Conservation (phyloP, 176 grass and related monocot species). For the Lolium multiflorum region DNA sequence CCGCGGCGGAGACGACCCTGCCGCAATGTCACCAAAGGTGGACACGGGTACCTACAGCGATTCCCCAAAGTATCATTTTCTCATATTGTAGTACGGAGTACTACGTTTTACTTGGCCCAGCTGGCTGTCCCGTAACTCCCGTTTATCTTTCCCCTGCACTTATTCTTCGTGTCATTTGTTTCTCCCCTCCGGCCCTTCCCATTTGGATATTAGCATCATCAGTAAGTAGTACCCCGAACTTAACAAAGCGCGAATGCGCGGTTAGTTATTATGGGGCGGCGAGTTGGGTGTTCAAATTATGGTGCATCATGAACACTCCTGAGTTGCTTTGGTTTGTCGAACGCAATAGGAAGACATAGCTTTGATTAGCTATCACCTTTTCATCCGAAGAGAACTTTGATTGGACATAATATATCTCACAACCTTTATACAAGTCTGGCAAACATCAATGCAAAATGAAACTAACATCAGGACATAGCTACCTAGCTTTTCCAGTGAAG, state of each 20-base stretch:
- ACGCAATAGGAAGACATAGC: too few species aligned
- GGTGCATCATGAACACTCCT: too few species aligned
- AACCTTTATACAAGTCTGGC: too few species aligned
- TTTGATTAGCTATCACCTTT: too few species aligned
- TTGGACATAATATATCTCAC: too few species aligned
- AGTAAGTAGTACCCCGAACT: background rate
- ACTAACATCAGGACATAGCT: too few species aligned
- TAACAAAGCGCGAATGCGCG: background rate
- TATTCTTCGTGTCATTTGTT: background rate
- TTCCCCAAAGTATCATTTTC: constrained; percentile 25
- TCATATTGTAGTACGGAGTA: background rate
- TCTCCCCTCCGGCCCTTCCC: background rate
- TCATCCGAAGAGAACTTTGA: too few species aligned
- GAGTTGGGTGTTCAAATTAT: too few species aligned
- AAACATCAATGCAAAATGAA: too few species aligned
- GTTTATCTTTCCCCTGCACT: background rate
- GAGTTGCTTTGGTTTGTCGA: too few species aligned
- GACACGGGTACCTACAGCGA: background rate
- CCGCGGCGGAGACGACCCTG: background rate
- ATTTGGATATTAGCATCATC: background rate
- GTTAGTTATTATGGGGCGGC: too few species aligned
- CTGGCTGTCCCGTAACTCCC: background rate
- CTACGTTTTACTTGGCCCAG: background rate
- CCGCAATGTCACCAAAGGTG: background rate
- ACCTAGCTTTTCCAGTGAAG: too few species aligned